Evolutionary conservation across 2,329 filamentous ascomycete genomes (phyloP), one percentile per base, ranked within the genome.

Genomic region (Sarocladium oryzae): DNA sequence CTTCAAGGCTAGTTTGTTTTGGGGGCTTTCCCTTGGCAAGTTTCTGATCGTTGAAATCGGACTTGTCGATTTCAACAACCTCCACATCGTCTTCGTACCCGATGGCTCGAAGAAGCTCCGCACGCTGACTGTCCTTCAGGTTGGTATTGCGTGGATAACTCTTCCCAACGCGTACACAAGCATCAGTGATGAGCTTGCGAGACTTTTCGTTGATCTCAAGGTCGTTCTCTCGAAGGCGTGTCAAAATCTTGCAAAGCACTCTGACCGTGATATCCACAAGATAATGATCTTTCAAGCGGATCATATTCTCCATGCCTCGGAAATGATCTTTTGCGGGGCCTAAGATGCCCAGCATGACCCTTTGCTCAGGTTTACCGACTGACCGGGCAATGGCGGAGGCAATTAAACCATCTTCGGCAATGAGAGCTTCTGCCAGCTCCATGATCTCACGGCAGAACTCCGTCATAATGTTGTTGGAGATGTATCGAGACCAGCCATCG

Each of bases 401-500:
- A 56, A 99, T 84, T 53, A 96, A 79, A 49, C 84, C 85, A 64
- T 95, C 93, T 59, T 96, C 85, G 36, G 88, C 84, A 62, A 97
- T 88, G 2, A 96, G 77, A 32, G 81, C 78, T 61, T 95, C 88
- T 1, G 92, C 91, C 62, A 96, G 88, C 60, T 97, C 89, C 81
- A 99, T 99, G 13, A 88, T 88, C 63, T 96, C 89, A 57, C 93
- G 85, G 63, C 91, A 96, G 61, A 97, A 96, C 52, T 96, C 85
- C 60, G 90, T 85, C 88, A 99, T 91, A 51, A 81, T 75, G 18
- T 75, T 69, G 63, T 89, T 93, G 49, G 92, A 85, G 53, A 88
- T 82, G 3, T 78, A 78, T 13, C 81, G 73, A 56, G 89, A 89
- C 93, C 93, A 99, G 10, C 73, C 72, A 63, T 96, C 90, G 2